phyloP scores from a whole-genome alignment of 2,329 filamentous ascomycete genomes.

The Trichophyton simii region DNA sequence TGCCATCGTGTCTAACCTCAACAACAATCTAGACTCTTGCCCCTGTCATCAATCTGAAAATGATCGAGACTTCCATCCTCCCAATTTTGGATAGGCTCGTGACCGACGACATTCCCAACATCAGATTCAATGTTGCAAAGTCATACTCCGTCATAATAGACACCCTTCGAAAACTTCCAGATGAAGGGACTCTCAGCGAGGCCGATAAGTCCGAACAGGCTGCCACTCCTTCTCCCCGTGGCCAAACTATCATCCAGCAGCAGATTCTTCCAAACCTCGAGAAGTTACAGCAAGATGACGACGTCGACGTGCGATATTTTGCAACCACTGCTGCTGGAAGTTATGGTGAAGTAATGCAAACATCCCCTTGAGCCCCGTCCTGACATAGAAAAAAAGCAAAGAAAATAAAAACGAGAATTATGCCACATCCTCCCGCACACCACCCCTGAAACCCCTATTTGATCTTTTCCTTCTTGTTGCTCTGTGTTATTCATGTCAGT shows the following conservation, averaged over 20 bases:
- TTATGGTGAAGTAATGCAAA: constrained; percentile 43
- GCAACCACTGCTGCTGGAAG: constrained; percentile 70
- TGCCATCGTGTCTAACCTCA: not conserved
- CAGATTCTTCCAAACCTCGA: constrained; percentile 79
- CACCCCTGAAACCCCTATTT: not conserved
- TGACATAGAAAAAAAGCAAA: constrained; percentile 19
- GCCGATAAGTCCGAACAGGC: constrained; percentile 61
- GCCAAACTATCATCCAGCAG: constrained; percentile 69
- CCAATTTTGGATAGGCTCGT: constrained; percentile 94
- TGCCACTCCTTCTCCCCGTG: constrained; percentile 50
- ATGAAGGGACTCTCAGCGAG: constrained; percentile 72
- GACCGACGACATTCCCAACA: constrained; percentile 91
- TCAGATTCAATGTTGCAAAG: constrained; percentile 98
- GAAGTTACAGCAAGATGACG: constrained; percentile 92
- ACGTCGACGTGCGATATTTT: constrained; percentile 97
- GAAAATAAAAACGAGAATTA: not conserved
- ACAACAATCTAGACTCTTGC: constrained; percentile 61
- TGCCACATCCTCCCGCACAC: not conserved
- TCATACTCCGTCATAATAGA: constrained; percentile 84
- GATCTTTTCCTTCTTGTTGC: not conserved
- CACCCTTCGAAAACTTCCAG: constrained; percentile 81
- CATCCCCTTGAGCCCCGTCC: constrained; percentile 27
- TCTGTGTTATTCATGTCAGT: not conserved
- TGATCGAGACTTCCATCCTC: constrained; percentile 84
- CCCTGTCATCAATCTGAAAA: constrained; percentile 80